Conservation (phyloP, 163 green algal genomes). For the Prototheca stagnorum region DNA sequence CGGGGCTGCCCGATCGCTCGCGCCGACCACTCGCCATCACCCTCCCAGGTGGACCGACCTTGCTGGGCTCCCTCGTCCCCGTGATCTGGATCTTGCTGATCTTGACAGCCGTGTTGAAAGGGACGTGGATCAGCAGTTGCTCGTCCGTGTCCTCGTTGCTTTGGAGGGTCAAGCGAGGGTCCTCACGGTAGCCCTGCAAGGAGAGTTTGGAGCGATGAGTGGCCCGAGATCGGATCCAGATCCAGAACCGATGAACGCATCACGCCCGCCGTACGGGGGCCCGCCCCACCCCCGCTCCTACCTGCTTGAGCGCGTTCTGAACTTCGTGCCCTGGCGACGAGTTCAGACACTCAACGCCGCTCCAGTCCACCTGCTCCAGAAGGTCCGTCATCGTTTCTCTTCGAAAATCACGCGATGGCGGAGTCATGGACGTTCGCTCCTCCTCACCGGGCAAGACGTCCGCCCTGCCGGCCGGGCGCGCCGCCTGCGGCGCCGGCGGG, state of each 20-base stretch:
- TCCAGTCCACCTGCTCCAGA: constrained; percentile 38
- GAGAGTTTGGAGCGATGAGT: not conserved
- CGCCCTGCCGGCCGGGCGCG: no score
- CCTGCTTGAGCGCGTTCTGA: constrained; percentile 54
- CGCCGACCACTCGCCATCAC: no score
- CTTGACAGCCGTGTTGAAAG: constrained; percentile 50
- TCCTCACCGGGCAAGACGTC: no score
- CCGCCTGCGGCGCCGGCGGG: no score
- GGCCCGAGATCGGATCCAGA: not conserved
- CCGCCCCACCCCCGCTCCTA: no score
- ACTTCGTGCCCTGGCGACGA: constrained; percentile 22
- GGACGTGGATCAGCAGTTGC: constrained; percentile 53
- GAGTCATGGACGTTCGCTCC: no score
- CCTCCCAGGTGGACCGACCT: not conserved
- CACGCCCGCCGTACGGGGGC: no score
- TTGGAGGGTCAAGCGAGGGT: constrained; percentile 39
- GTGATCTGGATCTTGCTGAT: constrained; percentile 41
- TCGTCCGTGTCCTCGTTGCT: constrained; percentile 57
- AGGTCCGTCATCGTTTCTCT: constrained; percentile 31
- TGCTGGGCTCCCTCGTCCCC: constrained; percentile 5
- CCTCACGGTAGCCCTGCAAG: constrained; percentile 49
- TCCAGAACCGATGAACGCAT: no score
- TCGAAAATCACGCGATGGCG: no score
- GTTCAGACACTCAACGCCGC: constrained; percentile 45
- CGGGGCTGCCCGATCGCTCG: no score